A percentile compares a stretch with the other conserved stretches of the same genome.
Evolutionary conservation across 2,329 filamentous ascomycete species (phyloP).

Genomic region (Botrytis byssoidea): DNA sequence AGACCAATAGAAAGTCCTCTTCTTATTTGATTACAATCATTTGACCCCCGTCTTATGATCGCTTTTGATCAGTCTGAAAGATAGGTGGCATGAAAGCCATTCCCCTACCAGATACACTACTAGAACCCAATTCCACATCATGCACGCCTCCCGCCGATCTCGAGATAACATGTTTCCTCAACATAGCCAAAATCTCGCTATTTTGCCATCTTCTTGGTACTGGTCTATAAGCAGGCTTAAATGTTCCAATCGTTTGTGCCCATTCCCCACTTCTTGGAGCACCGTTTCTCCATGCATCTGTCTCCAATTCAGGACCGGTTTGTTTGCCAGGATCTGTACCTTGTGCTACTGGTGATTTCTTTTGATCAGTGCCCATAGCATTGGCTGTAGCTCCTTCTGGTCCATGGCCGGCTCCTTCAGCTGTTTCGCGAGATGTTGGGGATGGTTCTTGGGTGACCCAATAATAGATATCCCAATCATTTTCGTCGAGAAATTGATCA

Average conservation of each 20-base stretch:
- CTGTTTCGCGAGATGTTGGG: slow-evolving; percentile 55
- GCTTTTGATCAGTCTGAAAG: slow-evolving; percentile 33
- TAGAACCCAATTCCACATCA: slow-evolving; percentile 28
- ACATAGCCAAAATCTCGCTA: slow-evolving; percentile 72
- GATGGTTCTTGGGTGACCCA: slow-evolving; percentile 88
- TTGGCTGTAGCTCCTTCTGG: slow-evolving; percentile 23
- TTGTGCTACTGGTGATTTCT: slow-evolving; percentile 29
- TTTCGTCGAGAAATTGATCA: slow-evolving; percentile 93
- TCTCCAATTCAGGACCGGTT: slow-evolving; percentile 32
- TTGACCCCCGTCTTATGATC: not conserved
- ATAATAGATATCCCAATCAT: slow-evolving; percentile 99
- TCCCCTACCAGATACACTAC: slow-evolving; percentile 34
- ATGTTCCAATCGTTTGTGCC: slow-evolving; percentile 93
- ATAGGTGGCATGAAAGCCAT: slow-evolving; percentile 42
- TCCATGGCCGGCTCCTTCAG: slow-evolving; percentile 50
- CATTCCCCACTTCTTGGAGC: slow-evolving; percentile 68
- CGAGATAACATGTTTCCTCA: slow-evolving; percentile 77
- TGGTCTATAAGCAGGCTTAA: slow-evolving; percentile 88
- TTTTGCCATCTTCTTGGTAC: slow-evolving; percentile 83
- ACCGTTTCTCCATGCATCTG: slow-evolving; percentile 39
- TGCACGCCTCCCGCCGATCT: slow-evolving; percentile 60
- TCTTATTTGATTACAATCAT: not conserved
- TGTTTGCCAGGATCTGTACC: slow-evolving; percentile 25
- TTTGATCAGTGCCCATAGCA: slow-evolving; percentile 17
- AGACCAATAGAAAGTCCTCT: not conserved